Evolutionary conservation across 2,329 filamentous ascomycete genomes (phyloP).

Genomic region (Alternaria alternata): DNA sequence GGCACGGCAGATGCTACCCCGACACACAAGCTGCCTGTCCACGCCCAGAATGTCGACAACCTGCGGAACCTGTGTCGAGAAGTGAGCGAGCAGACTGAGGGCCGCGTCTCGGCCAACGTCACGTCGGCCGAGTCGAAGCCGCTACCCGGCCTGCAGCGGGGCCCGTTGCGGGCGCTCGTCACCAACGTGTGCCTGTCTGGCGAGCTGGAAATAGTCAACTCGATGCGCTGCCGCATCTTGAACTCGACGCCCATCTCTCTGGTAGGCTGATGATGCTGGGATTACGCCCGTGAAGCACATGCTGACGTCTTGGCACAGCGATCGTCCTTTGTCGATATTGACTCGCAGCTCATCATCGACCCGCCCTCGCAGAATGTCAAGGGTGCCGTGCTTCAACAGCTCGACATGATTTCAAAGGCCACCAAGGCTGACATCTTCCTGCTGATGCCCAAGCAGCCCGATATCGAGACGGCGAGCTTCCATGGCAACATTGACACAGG

Average conservation of each 20-base stretch:
- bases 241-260: slow-evolving; percentile 92
- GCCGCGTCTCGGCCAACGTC: slow-evolving; percentile 80
- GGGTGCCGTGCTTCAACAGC: slow-evolving; percentile 78
- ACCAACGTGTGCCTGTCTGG: slow-evolving; percentile 93
- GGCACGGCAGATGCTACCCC: slow-evolving; percentile 84
- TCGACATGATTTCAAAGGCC: slow-evolving; percentile 85
- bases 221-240: slow-evolving; percentile 86
- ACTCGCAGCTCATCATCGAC: slow-evolving; percentile 88
- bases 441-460: slow-evolving; percentile 84
- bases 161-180: slow-evolving; percentile 59
- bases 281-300: slow-evolving; percentile 22
- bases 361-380: slow-evolving; percentile 72
- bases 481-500: slow-evolving; percentile 78
- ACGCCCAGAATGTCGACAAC: slow-evolving; percentile 83
- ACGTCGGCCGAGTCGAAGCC: slow-evolving; percentile 79
- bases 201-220: slow-evolving; percentile 84
- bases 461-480: slow-evolving; percentile 79
- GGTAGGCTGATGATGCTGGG: slow-evolving; percentile 64
- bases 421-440: slow-evolving; percentile 98
- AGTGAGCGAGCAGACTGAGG: slow-evolving; percentile 71
- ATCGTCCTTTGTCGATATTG: slow-evolving; percentile 91
- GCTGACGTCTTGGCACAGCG: slow-evolving; percentile 65
- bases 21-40: slow-evolving; percentile 89
- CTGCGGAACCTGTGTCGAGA: slow-evolving; percentile 82
- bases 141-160: slow-evolving; percentile 60